These are phyloP conservation scores for Acorus gramineus DNA, from an alignment of 106 monocot genomes.

Conservation along the genomic window DNA sequence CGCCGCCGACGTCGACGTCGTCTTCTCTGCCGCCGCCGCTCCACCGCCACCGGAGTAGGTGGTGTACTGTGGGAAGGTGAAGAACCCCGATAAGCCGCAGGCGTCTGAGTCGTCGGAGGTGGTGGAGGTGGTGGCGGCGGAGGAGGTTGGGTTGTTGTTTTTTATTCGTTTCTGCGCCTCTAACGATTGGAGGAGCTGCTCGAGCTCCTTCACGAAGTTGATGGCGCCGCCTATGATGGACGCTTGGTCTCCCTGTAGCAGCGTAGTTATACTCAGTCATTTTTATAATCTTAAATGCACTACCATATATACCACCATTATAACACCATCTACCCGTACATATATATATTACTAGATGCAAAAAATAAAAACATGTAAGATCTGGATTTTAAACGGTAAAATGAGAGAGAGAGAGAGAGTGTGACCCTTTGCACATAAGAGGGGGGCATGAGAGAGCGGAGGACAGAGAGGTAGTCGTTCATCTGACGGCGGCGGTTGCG, in stretches of 20 bases:
- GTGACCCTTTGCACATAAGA: too few relatives aligned
- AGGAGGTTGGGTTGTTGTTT: neutral
- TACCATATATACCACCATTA: too few relatives aligned
- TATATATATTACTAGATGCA: too few relatives aligned
- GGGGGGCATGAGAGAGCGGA: neutral
- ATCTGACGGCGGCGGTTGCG: conserved; percentile 40
- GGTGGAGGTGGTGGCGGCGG: neutral
- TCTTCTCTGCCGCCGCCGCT: conserved; percentile 8
- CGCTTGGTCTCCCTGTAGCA: conserved; percentile 58
- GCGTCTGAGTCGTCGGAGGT: neutral
- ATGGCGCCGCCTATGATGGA: conserved; percentile 70
- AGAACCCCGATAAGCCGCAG: conserved; percentile 25
- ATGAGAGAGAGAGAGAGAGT: neutral
- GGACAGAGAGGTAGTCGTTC: conserved; percentile 36
- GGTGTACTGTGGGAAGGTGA: conserved; percentile 48
- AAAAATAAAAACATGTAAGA: too few relatives aligned
- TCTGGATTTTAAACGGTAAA: too few relatives aligned
- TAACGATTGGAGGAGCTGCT: conserved; percentile 62
- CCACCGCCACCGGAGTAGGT: neutral
- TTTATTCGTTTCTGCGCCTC: conserved; percentile 34
- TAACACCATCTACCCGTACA: too few relatives aligned
- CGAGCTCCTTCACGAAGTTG: conserved; percentile 72
- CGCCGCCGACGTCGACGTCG: neutral
- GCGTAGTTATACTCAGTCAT: neutral
- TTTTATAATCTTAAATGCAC: too few relatives aligned